Percentiles rank a stretch among this genome's conserved stretches.
These are phyloP conservation scores for Aspergillus pseudoglaucus DNA, from an alignment of 2,329 filamentous ascomycete genomes.

Conservation along the genomic window DNA sequence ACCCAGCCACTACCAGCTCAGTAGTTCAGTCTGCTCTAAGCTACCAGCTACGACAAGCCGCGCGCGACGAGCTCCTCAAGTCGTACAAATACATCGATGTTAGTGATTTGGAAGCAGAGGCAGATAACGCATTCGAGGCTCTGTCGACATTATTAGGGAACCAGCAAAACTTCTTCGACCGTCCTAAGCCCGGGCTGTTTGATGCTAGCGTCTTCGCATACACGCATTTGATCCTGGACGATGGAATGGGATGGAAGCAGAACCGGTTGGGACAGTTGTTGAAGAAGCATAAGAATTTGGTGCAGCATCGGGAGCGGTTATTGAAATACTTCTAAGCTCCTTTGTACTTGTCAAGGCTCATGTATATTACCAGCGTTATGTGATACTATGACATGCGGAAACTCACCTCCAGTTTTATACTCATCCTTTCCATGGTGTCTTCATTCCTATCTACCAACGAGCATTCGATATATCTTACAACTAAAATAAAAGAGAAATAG, in stretches of 20 bases:
- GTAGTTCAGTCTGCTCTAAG: slow-evolving; percentile 59
- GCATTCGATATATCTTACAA: too few species aligned
- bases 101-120: slow-evolving; percentile 53
- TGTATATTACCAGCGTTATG: not conserved
- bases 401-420: slow-evolving; percentile 1
- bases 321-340: slow-evolving; percentile 43
- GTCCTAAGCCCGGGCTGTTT: slow-evolving; percentile 60
- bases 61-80: slow-evolving; percentile 66
- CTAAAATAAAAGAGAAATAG: too few species aligned
- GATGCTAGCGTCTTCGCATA: slow-evolving; percentile 90
- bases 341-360: not conserved
- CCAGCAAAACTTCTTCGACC: slow-evolving; percentile 56
- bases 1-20: slow-evolving; percentile 51
- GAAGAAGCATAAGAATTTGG: slow-evolving; percentile 53
- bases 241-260: slow-evolving; percentile 58
- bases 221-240: slow-evolving; percentile 69
- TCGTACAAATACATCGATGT: slow-evolving; percentile 48
- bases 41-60: slow-evolving; percentile 64
- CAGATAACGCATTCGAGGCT: slow-evolving; percentile 56
- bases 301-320: slow-evolving; percentile 58
- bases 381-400: slow-evolving; percentile 4
- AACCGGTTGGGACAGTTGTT: slow-evolving; percentile 54
- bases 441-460: too few species aligned
- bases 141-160: slow-evolving; percentile 54
- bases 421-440: too few species aligned